Evolutionary conservation across 2,329 filamentous ascomycete genomes (phyloP).

Genomic region (Nigrograna mackinnonii): DNA sequence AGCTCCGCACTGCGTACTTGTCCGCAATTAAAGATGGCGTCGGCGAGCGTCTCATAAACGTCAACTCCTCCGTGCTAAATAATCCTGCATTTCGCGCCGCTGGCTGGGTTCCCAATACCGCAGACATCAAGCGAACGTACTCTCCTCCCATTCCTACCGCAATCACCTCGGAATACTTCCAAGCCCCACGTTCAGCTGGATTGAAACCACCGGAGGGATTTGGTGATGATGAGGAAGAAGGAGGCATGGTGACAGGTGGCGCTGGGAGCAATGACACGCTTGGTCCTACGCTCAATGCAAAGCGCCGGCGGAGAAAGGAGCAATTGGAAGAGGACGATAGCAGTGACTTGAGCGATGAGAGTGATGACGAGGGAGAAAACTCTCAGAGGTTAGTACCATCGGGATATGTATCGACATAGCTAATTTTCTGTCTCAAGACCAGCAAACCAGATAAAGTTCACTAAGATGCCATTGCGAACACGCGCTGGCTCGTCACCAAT

Average conservation of each 20-base stretch:
- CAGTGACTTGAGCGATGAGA: slow-evolving; percentile 82
- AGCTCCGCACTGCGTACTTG: slow-evolving; percentile 79
- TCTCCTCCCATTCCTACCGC: slow-evolving; percentile 85
- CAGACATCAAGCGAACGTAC: slow-evolving; percentile 80
- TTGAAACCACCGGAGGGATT: slow-evolving; percentile 58
- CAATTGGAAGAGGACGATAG: slow-evolving; percentile 85
- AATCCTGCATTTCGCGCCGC: slow-evolving; percentile 81
- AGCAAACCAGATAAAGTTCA: slow-evolving; percentile 90
- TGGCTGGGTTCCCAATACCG: slow-evolving; percentile 75
- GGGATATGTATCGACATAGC: neutral
- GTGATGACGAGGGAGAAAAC: slow-evolving; percentile 72
- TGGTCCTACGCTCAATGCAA: slow-evolving; percentile 65
- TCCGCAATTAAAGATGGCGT: slow-evolving; percentile 81
- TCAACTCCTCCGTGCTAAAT: slow-evolving; percentile 79
- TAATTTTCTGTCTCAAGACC: slow-evolving; percentile 49
- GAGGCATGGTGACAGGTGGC: slow-evolving; percentile 69
- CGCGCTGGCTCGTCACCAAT: slow-evolving; percentile 88
- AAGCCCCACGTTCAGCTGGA: slow-evolving; percentile 65
- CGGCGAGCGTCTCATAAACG: slow-evolving; percentile 79
- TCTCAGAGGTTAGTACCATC: slow-evolving; percentile 28
- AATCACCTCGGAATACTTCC: slow-evolving; percentile 82
- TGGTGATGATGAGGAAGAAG: slow-evolving; percentile 72
- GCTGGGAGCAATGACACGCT: slow-evolving; percentile 68
- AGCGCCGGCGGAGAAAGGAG: slow-evolving; percentile 69
- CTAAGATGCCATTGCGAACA: slow-evolving; percentile 88